Conservation (phyloP, 2,329 filamentous ascomycete species). For the Hypoxylon sp. region DNA sequence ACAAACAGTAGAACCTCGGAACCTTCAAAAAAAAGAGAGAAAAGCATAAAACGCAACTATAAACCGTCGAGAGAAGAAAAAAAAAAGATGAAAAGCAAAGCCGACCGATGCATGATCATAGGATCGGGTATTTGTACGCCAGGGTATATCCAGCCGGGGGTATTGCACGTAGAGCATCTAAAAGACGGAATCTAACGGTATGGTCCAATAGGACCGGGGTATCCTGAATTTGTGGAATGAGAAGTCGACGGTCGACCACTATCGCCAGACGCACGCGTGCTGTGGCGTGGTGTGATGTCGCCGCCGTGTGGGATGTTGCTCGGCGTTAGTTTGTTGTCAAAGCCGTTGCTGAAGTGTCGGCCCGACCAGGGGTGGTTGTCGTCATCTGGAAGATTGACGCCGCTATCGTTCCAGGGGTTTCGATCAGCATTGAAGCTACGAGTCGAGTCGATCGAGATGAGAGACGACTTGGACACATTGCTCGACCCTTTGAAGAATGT, state of each 20-base stretch:
- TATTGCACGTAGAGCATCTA: conserved; percentile 68
- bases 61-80: conserved; percentile 48
- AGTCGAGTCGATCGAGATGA: conserved; percentile 95
- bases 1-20: conserved; percentile 27
- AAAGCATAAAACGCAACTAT: conserved; percentile 48
- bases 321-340: conserved; percentile 72
- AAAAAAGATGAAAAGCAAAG: conserved; percentile 55
- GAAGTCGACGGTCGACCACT: conserved; percentile 94
- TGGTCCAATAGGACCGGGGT: conserved; percentile 92
- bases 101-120: conserved; percentile 63
- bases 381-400: conserved; percentile 92
- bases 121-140: conserved; percentile 70
- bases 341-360: conserved; percentile 75
- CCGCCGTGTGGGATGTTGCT: conserved; percentile 76
- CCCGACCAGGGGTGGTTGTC: conserved; percentile 76
- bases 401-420: conserved; percentile 98
- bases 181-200: conserved; percentile 80
- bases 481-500: conserved; percentile 93
- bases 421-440: conserved; percentile 91
- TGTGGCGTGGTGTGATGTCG: conserved; percentile 87
- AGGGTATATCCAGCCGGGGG: conserved; percentile 76
- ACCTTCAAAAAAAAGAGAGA: conserved; percentile 42
- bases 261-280: conserved; percentile 86
- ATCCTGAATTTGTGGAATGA: conserved; percentile 96
- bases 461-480: conserved; percentile 93